phyloP scores from a whole-genome alignment of 2,329 filamentous ascomycete species.

The Neofusicoccum sp. region DNA sequence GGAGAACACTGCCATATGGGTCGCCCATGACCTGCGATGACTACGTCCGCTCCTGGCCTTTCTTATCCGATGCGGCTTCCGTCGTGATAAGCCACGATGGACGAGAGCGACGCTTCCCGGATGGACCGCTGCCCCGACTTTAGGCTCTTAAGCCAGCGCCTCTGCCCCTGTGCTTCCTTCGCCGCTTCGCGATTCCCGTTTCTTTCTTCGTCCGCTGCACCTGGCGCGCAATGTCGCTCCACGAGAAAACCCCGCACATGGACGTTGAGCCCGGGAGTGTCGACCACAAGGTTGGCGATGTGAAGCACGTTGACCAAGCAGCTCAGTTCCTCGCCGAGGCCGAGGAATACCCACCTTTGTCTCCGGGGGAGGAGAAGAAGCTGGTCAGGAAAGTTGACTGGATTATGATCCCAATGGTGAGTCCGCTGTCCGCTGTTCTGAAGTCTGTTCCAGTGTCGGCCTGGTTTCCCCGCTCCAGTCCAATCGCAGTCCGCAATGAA shows the following conservation, averaged over 20 bases:
- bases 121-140: not conserved
- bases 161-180: not conserved
- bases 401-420: constrained; percentile 17
- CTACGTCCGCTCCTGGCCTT: not conserved
- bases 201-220: not conserved
- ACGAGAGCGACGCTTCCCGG: not conserved
- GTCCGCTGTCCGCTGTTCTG: not conserved
- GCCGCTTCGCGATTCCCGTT: not conserved
- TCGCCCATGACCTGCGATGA: not conserved
- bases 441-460: no score
- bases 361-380: constrained; percentile 26
- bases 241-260: not conserved
- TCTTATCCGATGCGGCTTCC: not conserved
- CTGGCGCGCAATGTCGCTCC: not conserved
- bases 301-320: constrained; percentile 26
- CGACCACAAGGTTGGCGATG: constrained; percentile 5
- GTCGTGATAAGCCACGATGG: not conserved
- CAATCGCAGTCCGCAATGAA: no score
- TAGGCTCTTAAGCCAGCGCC: not conserved
- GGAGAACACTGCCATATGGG: not conserved
- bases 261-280: not conserved
- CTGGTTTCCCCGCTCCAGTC: no score
- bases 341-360: constrained; percentile 23
- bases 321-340: constrained; percentile 27
- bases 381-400: constrained; percentile 19